Evolutionary conservation across 2,329 filamentous ascomycete species (phyloP).

Genomic region (Chaetomiaceae sp.): DNA sequence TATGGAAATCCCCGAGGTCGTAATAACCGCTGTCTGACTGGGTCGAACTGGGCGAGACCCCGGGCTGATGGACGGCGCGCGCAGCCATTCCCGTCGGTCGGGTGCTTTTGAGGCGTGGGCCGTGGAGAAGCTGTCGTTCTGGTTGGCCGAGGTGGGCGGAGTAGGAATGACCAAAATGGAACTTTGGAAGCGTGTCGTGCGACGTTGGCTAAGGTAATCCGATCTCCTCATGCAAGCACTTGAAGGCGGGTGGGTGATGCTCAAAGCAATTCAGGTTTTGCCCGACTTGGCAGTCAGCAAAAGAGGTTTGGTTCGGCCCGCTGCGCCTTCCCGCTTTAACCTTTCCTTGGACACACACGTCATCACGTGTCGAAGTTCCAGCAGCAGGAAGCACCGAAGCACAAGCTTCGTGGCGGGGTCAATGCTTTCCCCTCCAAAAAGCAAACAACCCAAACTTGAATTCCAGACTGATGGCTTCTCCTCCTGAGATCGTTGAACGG

Average conservation of each 20-base stretch:
- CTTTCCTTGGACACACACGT: not conserved
- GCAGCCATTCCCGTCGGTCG: not conserved
- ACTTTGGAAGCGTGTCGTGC: not conserved
- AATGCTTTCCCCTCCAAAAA: too few species aligned
- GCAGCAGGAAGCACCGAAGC: too few species aligned
- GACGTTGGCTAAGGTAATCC: too few species aligned
- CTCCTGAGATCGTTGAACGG: too few species aligned
- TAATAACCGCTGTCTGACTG: constrained; percentile 44
- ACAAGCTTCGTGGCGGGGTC: too few species aligned
- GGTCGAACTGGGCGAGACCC: not conserved
- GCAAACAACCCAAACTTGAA: too few species aligned
- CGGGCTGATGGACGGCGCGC: not conserved
- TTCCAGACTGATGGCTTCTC: too few species aligned
- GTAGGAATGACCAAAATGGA: not conserved
- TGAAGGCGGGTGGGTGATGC: not conserved
- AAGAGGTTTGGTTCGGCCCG: not conserved
- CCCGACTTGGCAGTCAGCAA: not conserved
- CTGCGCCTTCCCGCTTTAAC: not conserved
- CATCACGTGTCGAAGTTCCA: not conserved
- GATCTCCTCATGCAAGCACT: not conserved
- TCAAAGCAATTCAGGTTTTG: not conserved
- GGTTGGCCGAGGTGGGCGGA: not conserved
- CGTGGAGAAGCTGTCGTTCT: not conserved
- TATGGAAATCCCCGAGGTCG: constrained; percentile 56
- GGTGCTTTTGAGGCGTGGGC: not conserved